Evolutionary conservation across 148 eudicot species (phyloP).

Genomic region (Vaccinium myrtillus): DNA sequence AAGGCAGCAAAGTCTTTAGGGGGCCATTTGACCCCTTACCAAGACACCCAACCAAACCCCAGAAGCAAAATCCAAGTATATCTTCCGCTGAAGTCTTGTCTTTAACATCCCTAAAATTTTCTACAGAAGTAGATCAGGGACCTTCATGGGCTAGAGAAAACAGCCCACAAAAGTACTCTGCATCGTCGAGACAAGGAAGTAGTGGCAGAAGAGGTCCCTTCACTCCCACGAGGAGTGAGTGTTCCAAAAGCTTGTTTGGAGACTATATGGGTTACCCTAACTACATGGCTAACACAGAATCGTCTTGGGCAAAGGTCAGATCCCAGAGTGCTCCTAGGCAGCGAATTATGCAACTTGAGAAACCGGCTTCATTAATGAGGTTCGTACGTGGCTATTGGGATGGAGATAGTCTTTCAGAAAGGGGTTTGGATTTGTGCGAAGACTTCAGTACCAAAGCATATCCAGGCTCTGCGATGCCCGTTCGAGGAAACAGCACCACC

Average conservation of each 20-base stretch:
- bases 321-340: conserved; percentile 81
- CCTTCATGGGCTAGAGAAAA: conserved; percentile 29
- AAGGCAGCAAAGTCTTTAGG: conserved; percentile 25
- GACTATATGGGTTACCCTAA: conserved; percentile 48
- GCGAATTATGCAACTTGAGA: conserved; percentile 39
- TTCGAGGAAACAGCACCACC: background rate
- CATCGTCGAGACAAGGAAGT: conserved; percentile 50
- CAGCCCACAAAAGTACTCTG: conserved; percentile 47
- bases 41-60: conserved; percentile 32
- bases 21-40: conserved; percentile 32
- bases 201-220: conserved; percentile 48
- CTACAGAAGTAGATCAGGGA: conserved; percentile 32
- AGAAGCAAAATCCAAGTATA: conserved; percentile 42
- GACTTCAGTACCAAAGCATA: conserved; percentile 20
- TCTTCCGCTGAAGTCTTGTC: conserved; percentile 46
- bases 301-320: conserved; percentile 66
- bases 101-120: conserved; percentile 43
- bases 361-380: conserved; percentile 31
- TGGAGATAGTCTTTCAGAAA: conserved; percentile 39
- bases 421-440: conserved; percentile 22
- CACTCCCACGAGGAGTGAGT: conserved; percentile 65
- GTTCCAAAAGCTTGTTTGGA: conserved; percentile 45
- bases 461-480: conserved; percentile 17
- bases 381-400: conserved; percentile 39
- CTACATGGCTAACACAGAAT: conserved; percentile 76